Percentiles rank a stretch among this genome's conserved stretches.
phyloP scores from a whole-genome alignment of 2,329 filamentous ascomycete species.

The Zarea fungicola region DNA sequence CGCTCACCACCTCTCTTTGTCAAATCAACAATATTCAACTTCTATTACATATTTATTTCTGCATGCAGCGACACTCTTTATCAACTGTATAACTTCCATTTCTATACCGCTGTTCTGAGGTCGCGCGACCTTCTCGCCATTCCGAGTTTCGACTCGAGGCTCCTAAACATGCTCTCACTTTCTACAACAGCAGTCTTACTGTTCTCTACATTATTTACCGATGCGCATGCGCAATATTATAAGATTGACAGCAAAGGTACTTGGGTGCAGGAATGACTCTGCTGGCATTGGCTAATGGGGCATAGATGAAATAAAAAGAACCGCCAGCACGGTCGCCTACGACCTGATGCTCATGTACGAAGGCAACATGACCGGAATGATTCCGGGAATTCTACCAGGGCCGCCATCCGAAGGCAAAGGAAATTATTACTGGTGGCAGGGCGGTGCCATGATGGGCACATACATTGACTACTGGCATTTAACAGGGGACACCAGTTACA shows the following conservation, averaged over 20 bases:
- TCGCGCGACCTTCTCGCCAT: too few species aligned
- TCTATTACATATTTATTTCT: too few species aligned
- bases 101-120: too few species aligned
- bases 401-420: conserved; percentile 35
- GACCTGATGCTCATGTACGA: conserved; percentile 41
- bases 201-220: neutral
- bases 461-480: conserved; percentile 66
- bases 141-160: neutral
- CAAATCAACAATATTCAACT: too few species aligned
- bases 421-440: conserved; percentile 72
- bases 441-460: conserved; percentile 62
- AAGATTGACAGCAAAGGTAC: conserved; percentile 14
- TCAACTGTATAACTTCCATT: too few species aligned
- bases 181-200: neutral
- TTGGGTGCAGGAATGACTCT: neutral
- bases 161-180: neutral
- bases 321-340: conserved; percentile 35
- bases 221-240: conserved; percentile 9
- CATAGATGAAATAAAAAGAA: conserved; percentile 35
- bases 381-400: conserved; percentile 45
- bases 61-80: too few species aligned
- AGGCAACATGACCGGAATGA: conserved; percentile 38
- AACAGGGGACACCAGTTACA: conserved; percentile 60
- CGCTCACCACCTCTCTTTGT: too few species aligned
- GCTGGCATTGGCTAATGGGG: neutral